These are phyloP conservation scores for Rhytidiadelphus loreus DNA, from an alignment of 225 moss, liverwort and hornwort genomes.

Conservation along the genomic window DNA sequence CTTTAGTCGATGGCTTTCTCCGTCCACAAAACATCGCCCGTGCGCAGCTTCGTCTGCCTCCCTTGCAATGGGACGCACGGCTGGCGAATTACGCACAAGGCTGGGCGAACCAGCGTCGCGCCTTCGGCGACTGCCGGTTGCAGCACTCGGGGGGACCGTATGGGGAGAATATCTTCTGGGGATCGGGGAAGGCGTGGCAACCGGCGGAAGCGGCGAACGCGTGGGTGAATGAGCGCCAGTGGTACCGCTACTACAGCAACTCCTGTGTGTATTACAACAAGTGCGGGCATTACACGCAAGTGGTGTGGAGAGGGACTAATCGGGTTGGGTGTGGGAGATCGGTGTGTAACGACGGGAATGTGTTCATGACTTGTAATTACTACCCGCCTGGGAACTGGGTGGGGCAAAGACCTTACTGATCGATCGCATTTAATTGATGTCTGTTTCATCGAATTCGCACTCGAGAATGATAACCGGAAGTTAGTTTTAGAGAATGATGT, in stretches of 20 bases:
- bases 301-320: slow-evolving; percentile 32
- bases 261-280: slow-evolving; percentile 27
- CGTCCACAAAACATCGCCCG: slow-evolving; percentile 30
- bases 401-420: slow-evolving; percentile 35
- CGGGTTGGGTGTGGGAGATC: slow-evolving; percentile 24
- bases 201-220: slow-evolving; percentile 29
- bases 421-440: not conserved
- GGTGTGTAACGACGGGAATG: slow-evolving; percentile 22
- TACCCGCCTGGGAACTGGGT: slow-evolving; percentile 44
- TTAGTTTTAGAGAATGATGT: not conserved
- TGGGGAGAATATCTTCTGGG: slow-evolving; percentile 65
- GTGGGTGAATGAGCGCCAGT: slow-evolving; percentile 37
- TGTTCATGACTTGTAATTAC: slow-evolving; percentile 56
- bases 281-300: slow-evolving; percentile 49
- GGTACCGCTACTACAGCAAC: slow-evolving; percentile 41
- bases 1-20: slow-evolving; percentile 13
- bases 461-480: not conserved
- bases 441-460: not conserved
- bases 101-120: slow-evolving; percentile 31
- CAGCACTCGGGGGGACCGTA: slow-evolving; percentile 50
- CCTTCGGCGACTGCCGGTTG: slow-evolving; percentile 26
- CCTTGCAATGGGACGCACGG: slow-evolving; percentile 26
- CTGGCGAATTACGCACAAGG: slow-evolving; percentile 31
- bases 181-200: slow-evolving; percentile 41
- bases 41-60: slow-evolving; percentile 27